Evolutionary conservation across 2,329 filamentous ascomycete species (phyloP), one percentile per base, ranked within the genome.

Genomic region (Colletotrichum spaethianum): DNA sequence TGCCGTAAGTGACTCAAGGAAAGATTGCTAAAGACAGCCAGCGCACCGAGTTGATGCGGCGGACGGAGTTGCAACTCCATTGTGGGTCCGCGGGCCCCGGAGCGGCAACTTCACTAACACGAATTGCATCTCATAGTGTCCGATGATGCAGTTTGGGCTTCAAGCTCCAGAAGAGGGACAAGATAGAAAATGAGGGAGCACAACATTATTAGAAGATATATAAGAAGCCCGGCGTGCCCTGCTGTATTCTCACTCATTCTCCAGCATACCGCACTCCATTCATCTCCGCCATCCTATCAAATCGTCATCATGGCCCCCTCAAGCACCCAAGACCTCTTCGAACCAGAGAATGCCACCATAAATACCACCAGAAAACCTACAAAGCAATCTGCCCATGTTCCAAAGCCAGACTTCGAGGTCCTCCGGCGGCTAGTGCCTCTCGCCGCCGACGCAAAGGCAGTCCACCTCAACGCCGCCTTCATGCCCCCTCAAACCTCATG

Each of bases 401-500:
- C 33, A 1, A 16, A 20, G 0, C n/a, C 26, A 74, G 74, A 38
- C 20, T 78, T 78, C 59, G 71, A 74, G 0, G 40, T 67, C 1
- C 73, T 74, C 65, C 74, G 76, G 2, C 68, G 63, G 11, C 75
- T 78, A 4, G 77, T 78, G 1, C 77, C 77, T 1, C 60, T 78
- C 0, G 72, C 74, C 20, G 42, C 64, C 0, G 62, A 74, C 16
- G 68, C 66, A 16, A 72, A 75, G 16, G 67, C 72, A 31, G 73
- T 76, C 7, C 79, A 78, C 46, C 76, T 81, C n/a, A 80, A 81
- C 50, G 75, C 80, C 5, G 76, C 77, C 7, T 79, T 78, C 14
- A 76, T 75, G 61, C 79, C 79, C 0, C 79, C 79, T 80, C 78
- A 3, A 81, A 81, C 52, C 68, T 80, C 1, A 72, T 80, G 50